Percentiles rank a stretch among this genome's conserved stretches.
Evolutionary conservation across 2,329 filamentous ascomycete genomes (phyloP).

Genomic region (Aureobasidium namibiae): DNA sequence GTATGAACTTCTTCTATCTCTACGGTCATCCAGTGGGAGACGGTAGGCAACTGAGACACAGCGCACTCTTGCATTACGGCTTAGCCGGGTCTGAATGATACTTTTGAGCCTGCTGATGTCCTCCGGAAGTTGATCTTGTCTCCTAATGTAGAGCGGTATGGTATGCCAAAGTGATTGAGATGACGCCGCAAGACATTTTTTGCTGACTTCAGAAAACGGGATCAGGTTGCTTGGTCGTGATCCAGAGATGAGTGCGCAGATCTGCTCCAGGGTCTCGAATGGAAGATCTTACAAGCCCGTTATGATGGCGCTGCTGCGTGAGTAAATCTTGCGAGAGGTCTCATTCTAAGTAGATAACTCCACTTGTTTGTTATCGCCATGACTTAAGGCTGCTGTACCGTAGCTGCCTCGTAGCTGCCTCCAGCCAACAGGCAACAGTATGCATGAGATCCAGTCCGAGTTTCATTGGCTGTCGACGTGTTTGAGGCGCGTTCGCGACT

Average conservation of each 20-base stretch:
- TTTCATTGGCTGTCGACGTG: background rate
- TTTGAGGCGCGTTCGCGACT: too few relatives aligned
- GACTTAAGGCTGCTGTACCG: background rate
- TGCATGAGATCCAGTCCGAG: background rate
- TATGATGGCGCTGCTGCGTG: background rate
- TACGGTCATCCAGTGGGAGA: background rate
- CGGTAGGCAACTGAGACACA: background rate
- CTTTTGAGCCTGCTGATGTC: background rate
- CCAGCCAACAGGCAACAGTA: background rate
- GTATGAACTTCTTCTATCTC: background rate
- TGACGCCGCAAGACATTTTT: background rate
- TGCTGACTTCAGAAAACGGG: background rate
- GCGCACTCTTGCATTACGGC: background rate
- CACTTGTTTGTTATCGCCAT: background rate
- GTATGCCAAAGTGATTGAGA: background rate
- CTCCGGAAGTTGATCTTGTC: background rate
- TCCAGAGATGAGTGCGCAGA: background rate
- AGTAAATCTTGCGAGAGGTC: background rate
- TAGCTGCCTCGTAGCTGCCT: background rate
- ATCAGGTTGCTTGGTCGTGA: background rate
- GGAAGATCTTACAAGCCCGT: background rate
- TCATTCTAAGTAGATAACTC: background rate
- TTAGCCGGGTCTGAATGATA: background rate
- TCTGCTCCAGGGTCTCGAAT: background rate
- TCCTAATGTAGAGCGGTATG: background rate